Evolutionary conservation across 2,329 filamentous ascomycete species (phyloP), one percentile per base, ranked within the genome.

Genomic region (Sporothrix brasiliensis): DNA sequence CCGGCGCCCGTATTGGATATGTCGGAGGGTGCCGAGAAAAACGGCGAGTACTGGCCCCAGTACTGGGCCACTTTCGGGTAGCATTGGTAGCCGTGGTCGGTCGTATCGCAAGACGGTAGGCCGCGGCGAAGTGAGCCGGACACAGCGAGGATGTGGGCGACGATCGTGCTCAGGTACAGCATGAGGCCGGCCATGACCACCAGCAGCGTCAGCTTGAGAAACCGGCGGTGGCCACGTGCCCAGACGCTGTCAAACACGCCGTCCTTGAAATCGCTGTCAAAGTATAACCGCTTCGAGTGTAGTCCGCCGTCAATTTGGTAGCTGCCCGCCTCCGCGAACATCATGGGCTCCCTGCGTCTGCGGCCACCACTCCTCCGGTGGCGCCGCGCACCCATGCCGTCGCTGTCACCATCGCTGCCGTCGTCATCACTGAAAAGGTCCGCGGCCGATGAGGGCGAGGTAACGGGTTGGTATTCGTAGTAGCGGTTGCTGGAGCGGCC

Each of bases 41-140:
- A 96, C 1, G 93, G 92, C 21, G 92, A 91, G 79, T 97, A 97
- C 78, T 94, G 93, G 70, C 93, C 94, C 92, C 93, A 97, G 69
- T 83, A 85, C 74, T 88, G 90, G 1, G 88, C 87, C 58, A 90
- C 84, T 44, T 85, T 78, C 4, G 85, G 79, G 63, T 84, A 83
- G 79, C 91, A 93, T 73, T 86, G 85, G 78, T 89, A 91, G 71
- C 89, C 89, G 50, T 81, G 73, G 54, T 84, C 77, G 49, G 86
- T 79, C 6, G 82, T 83, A 76, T 87, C 86, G 79, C 88, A 90
- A 14, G 76, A 73, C 19, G 47, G 34, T 49, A 27, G n/a, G 39
- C 52, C n/a, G 47, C 49, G 4, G 21, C 21, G 41, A 44, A 34
- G 34, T 34, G 34, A 34, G 19, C 49, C 16, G 19, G 9, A 21